These are phyloP conservation scores for Backusella macrospora DNA, from an alignment of 192 early-diverging fungal species.

Conservation along the genomic window DNA sequence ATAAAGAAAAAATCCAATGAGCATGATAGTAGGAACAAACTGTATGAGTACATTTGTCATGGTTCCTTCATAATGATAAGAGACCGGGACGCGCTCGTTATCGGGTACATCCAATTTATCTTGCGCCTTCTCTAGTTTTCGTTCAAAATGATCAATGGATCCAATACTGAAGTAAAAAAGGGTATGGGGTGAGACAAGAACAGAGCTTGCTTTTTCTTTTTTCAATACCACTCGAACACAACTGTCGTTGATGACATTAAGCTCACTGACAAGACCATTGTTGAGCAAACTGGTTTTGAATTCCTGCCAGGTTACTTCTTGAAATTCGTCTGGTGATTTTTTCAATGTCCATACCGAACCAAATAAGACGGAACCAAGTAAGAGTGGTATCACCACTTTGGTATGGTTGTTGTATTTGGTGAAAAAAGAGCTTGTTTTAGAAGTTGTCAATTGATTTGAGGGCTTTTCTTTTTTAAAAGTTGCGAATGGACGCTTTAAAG, in stretches of 20 bases:
- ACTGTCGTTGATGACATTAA: slow-evolving; percentile 86
- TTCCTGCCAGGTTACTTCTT: slow-evolving; percentile 89
- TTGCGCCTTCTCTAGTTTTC: slow-evolving; percentile 87
- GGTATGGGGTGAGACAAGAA: neutral
- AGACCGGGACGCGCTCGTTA: slow-evolving; percentile 87
- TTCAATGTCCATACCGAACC: neutral
- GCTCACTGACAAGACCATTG: slow-evolving; percentile 84
- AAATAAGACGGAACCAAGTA: neutral
- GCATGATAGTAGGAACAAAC: slow-evolving; percentile 88
- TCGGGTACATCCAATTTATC: slow-evolving; percentile 87
- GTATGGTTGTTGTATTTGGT: neutral
- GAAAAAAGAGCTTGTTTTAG: neutral
- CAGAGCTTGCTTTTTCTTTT: slow-evolving; percentile 58
- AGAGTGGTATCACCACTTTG: neutral
- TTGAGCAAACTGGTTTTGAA: slow-evolving; percentile 85
- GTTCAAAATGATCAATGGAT: slow-evolving; percentile 92
- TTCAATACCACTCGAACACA: slow-evolving; percentile 79
- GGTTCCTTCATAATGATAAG: slow-evolving; percentile 80
- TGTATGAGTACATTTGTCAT: slow-evolving; percentile 75
- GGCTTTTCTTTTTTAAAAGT: neutral
- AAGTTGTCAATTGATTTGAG: neutral
- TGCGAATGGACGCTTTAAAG: neutral
- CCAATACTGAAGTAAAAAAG: slow-evolving; percentile 88
- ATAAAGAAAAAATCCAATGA: slow-evolving; percentile 87
- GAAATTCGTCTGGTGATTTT: slow-evolving; percentile 35